These are phyloP conservation scores for Candida sanyaensis DNA, from an alignment of 1,139 yeast genomes.

Conservation along the genomic window DNA sequence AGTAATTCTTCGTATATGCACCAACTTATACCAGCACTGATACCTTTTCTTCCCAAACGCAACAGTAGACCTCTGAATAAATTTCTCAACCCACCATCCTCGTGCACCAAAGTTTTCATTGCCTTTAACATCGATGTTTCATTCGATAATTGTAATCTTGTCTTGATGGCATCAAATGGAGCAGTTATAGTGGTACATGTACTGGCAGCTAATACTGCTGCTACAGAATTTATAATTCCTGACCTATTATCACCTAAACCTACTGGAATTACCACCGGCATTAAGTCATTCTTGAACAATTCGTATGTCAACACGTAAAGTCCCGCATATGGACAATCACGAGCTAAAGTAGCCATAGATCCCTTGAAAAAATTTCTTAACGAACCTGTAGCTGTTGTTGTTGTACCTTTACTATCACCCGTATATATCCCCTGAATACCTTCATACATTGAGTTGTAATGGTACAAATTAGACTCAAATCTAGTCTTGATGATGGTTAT, in stretches of 20 bases:
- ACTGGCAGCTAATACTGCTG: conserved; percentile 77
- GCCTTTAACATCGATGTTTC: conserved; percentile 26
- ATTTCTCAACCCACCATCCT: conserved; percentile 58
- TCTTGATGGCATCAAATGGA: conserved; percentile 93
- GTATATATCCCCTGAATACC: conserved; percentile 61
- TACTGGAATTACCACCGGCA: conserved; percentile 21
- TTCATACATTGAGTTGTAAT: conserved; percentile 63
- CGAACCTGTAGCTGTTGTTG: conserved; percentile 16
- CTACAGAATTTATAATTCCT: conserved; percentile 61
- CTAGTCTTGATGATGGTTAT: conserved; percentile 92
- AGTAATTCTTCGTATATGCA: conserved; percentile 90
- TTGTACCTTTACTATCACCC: conserved; percentile 18
- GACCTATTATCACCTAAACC: conserved; percentile 26
- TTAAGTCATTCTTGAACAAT: conserved; percentile 51
- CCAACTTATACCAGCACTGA: conserved; percentile 97
- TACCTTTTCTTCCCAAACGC: conserved; percentile 80
- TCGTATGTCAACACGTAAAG: conserved; percentile 85
- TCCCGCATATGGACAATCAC: conserved; percentile 98
- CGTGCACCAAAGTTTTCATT: conserved; percentile 40
- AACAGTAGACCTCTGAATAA: conserved; percentile 84
- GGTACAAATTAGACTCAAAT: conserved; percentile 76
- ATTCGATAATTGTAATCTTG: conserved; percentile 71
- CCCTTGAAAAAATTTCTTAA: conserved; percentile 80
- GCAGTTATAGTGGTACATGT: conserved; percentile 86
- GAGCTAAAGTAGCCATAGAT: conserved; percentile 78